Evolutionary conservation across 305 asterid species (phyloP).

Genomic region (Andrographis paniculata): DNA sequence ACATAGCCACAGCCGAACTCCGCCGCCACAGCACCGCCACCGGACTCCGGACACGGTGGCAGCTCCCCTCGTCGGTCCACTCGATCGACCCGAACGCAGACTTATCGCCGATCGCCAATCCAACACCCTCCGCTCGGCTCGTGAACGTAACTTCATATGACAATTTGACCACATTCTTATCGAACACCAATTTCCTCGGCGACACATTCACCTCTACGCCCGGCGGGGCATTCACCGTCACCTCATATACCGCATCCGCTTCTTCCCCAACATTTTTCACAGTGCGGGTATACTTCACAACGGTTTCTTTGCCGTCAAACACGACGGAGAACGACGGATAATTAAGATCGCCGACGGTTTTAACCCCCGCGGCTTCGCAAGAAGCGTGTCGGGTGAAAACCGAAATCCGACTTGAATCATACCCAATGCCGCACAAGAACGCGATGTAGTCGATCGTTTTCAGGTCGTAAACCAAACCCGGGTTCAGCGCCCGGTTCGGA

Average conservation of each 20-base stretch:
- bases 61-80: constrained; percentile 46
- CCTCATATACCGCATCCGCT: constrained; percentile 38
- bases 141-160: constrained; percentile 61
- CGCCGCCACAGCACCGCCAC: constrained; percentile 47
- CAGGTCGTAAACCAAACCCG: constrained; percentile 75
- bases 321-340: constrained; percentile 83
- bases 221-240: constrained; percentile 52
- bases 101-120: constrained; percentile 24
- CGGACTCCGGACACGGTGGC: constrained; percentile 67
- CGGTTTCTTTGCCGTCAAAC: constrained; percentile 21
- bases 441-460: constrained; percentile 41
- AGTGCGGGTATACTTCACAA: constrained; percentile 52
- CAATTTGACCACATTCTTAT: constrained; percentile 27
- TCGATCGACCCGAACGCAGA: constrained; percentile 63
- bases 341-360: constrained; percentile 65
- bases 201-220: constrained; percentile 64
- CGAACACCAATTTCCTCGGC: constrained; percentile 54
- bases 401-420: constrained; percentile 29
- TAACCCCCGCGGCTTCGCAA: constrained; percentile 31
- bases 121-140: constrained; percentile 17
- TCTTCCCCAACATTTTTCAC: constrained; percentile 58
- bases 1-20: constrained; percentile 40
- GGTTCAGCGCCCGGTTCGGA: constrained; percentile 67
- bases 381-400: constrained; percentile 35
- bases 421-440: constrained; percentile 70